phyloP scores from a whole-genome alignment of 176 grass and related monocot species.

The Lolium rigidum region DNA sequence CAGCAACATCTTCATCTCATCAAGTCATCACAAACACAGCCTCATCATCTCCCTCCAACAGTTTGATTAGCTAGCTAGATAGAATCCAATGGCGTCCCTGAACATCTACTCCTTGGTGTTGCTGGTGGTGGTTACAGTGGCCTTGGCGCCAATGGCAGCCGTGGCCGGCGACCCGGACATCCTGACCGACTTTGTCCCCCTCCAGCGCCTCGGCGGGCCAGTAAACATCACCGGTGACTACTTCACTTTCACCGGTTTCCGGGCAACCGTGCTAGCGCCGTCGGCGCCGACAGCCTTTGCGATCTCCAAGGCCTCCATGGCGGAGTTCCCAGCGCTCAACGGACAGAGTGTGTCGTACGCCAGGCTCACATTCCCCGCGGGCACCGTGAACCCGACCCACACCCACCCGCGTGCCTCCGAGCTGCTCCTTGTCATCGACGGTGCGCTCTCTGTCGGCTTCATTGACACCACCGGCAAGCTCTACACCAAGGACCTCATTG shows the following conservation, averaged over 20 bases:
- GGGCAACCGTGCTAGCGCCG: background rate
- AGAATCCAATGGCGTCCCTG: constrained; percentile 8
- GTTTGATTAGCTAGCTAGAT: no score
- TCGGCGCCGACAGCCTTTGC: no score
- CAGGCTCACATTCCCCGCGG: constrained; percentile 35
- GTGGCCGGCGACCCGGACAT: constrained; percentile 50
- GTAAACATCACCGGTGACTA: constrained; percentile 23
- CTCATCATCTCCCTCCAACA: no score
- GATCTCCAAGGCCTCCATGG: constrained; percentile 28
- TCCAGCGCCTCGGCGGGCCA: accelerated
- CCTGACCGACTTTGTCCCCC: constrained; percentile 47
- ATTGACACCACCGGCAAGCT: constrained; percentile 47
- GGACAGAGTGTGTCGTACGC: constrained; percentile 57
- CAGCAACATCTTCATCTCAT: constrained; percentile 18
- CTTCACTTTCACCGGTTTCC: constrained; percentile 14
- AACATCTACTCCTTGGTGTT: background rate
- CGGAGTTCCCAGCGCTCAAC: constrained; percentile 56
- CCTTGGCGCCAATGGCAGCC: background rate
- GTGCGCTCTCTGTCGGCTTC: constrained; percentile 58
- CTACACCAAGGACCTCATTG: constrained; percentile 32
- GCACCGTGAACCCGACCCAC: constrained; percentile 57
- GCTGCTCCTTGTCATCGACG: constrained; percentile 53
- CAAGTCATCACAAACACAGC: background rate
- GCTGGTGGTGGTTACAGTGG: background rate
- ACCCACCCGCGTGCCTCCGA: constrained; percentile 65